Evolutionary conservation across 192 early-diverging fungal species (phyloP).

Genomic region (Gorgonomyces haynaldii): DNA sequence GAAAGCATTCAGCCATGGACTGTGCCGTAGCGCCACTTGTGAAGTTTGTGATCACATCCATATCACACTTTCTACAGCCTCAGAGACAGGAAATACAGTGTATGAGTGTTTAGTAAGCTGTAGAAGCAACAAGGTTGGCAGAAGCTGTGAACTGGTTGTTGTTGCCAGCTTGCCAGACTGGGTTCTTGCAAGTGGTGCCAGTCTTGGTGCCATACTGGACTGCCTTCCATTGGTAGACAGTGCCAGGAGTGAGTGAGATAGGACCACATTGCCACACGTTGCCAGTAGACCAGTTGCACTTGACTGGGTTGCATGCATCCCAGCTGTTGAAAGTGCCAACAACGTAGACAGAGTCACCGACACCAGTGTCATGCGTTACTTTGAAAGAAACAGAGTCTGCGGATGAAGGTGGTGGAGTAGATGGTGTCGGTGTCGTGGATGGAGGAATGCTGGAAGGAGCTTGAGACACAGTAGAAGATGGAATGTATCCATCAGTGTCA

Average conservation of each 20-base stretch:
- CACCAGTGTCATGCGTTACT: not conserved
- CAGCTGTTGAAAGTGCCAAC: not conserved
- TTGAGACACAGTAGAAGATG: too few species aligned
- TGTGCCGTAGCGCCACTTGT: not conserved
- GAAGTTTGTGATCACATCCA: not conserved
- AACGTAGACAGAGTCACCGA: not conserved
- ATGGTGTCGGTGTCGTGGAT: not conserved
- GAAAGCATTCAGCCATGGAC: not conserved
- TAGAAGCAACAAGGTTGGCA: not conserved
- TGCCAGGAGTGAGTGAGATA: not conserved
- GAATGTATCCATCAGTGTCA: not conserved
- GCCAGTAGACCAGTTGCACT: conserved; percentile 1
- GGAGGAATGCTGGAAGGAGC: not conserved
- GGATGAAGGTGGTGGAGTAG: not conserved
- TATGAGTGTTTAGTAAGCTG: not conserved
- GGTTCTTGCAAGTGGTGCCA: conserved; percentile 1
- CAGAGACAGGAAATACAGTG: not conserved
- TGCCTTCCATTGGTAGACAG: conserved; percentile 2
- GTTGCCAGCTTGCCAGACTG: conserved; percentile 1
- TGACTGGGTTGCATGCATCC: not conserved
- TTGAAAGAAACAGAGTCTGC: not conserved
- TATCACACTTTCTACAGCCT: not conserved
- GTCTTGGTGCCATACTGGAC: not conserved
- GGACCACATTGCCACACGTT: conserved; percentile 1
- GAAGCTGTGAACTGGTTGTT: not conserved